Base-by-base conservation (phyloP, 1,284 basidiomycete genomes). In the Marasmius fiardii region DNA sequence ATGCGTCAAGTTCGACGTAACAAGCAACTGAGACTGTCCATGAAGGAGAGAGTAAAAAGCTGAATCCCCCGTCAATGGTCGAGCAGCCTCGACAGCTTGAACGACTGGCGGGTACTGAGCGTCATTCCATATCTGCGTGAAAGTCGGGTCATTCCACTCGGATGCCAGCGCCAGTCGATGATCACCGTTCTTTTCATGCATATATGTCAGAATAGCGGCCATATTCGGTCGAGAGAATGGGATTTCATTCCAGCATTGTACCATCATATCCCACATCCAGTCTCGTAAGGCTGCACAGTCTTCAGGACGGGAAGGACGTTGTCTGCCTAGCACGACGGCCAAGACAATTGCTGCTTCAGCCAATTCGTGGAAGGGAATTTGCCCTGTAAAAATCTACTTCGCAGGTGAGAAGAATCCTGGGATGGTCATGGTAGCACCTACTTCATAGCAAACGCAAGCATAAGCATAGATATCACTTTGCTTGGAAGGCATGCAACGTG, bases 391-490 rank as follows among this genome's bases (percentile, higher is more conserved):
- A 43, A 43, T 31, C 51, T 52, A 28, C 16, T 14, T 12, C 24
- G 18, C 16, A 43, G 5, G 4, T n/a, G 21, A 52, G 16, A 3
- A n/a, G 2, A 16, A 41, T 28, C 18, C 20, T 3, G 18, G 35
- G 11, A 16, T 2, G n/a, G 14, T 20, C 1, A 39, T 16, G 37
- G 16, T 39, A 14, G 4, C 5, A 23, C 21, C 16, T 43, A 43
- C 51, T 23, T 52, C 51, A 24, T 35, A 41, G 14, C 23, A 26
- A 8, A 37, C 35, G 11, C 34, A 41, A n/a, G 7, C 51, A 23
- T 35, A 52, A 21, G 51, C 51, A 39, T 43, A 52, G 26, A 41
- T 43, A 20, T 52, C 51, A 35, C 31, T 24, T 31, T 52, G 21
- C 8, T 14, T 24, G 2, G 39, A 20, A 23, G 34, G 23, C 7